These are phyloP conservation scores for Phytopythium boreale DNA, from an alignment of 352 stramenopile species.

Conservation along the genomic window DNA sequence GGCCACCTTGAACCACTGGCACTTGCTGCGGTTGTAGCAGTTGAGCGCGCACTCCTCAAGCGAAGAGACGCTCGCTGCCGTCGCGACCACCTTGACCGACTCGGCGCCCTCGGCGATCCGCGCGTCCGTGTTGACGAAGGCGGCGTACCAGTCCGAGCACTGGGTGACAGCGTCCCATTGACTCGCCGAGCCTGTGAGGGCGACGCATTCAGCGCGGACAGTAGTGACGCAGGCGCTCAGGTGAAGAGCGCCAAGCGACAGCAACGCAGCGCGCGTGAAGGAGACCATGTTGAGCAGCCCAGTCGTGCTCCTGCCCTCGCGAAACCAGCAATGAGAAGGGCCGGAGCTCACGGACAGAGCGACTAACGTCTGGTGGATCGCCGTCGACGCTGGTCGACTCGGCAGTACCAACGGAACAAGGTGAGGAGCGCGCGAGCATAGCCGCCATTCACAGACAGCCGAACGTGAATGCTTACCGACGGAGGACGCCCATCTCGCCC, in stretches of 20 bases:
- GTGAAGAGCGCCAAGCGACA: not conserved
- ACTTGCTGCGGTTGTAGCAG: constrained; percentile 27
- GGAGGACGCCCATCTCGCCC: not conserved
- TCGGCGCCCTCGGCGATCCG: constrained; percentile 6
- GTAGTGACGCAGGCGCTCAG: not conserved
- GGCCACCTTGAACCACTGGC: constrained; percentile 29
- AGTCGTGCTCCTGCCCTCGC: not conserved
- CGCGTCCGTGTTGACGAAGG: constrained; percentile 24
- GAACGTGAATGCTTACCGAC: constrained; percentile 1
- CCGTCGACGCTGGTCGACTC: not conserved
- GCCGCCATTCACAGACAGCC: not conserved
- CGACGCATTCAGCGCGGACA: constrained; percentile 3
- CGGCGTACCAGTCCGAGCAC: constrained; percentile 27
- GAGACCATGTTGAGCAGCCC: not conserved
- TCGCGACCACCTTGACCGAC: constrained; percentile 4
- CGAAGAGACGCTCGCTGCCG: constrained; percentile 6
- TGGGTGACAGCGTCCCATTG: constrained; percentile 22
- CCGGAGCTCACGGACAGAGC: not conserved
- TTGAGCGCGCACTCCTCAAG: constrained; percentile 26
- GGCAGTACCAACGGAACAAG: not conserved
- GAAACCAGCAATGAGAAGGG: not conserved
- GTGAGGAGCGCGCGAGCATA: not conserved
- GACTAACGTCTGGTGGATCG: not conserved
- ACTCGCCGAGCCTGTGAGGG: constrained; percentile 11
- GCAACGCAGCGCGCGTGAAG: not conserved